phyloP scores from a whole-genome alignment of 441 rosid species.

The Euphorbia schlechtendalii region DNA sequence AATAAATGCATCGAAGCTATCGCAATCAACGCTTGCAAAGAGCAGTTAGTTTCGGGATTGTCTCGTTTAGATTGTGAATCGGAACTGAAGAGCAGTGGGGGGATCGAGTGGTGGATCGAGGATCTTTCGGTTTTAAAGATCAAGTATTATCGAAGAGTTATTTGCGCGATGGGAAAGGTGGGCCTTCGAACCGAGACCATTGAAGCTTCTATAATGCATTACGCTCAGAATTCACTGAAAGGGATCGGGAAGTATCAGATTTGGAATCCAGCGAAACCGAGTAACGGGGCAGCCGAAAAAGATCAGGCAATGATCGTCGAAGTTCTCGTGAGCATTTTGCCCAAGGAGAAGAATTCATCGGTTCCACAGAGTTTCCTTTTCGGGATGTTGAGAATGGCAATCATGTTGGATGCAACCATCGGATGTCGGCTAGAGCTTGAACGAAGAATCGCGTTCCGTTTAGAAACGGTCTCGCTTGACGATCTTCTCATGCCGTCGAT shows the following conservation, averaged over 20 bases:
- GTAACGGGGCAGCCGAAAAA: slow-evolving; percentile 22
- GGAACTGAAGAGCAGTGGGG: slow-evolving; percentile 38
- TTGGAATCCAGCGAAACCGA: slow-evolving; percentile 42
- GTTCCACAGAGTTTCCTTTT: slow-evolving; percentile 59
- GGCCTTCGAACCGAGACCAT: slow-evolving; percentile 58
- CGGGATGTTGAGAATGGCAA: slow-evolving; percentile 67
- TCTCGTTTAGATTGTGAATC: slow-evolving; percentile 47
- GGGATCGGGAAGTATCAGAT: slow-evolving; percentile 44
- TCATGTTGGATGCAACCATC: slow-evolving; percentile 39
- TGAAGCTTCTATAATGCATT: slow-evolving; percentile 60
- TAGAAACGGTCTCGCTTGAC: slow-evolving; percentile 62
- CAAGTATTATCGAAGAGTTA: slow-evolving; percentile 49
- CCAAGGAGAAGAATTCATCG: slow-evolving; percentile 38
- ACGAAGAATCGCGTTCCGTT: slow-evolving; percentile 46
- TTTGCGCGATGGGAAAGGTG: slow-evolving; percentile 46
- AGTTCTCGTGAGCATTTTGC: slow-evolving; percentile 57
- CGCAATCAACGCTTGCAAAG: slow-evolving; percentile 64
- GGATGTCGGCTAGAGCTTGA: slow-evolving; percentile 70
- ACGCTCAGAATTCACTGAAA: slow-evolving; percentile 58
- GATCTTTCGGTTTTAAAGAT: slow-evolving; percentile 58
- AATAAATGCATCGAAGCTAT: slow-evolving; percentile 62
- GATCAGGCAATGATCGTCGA: slow-evolving; percentile 57
- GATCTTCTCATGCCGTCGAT: slow-evolving; percentile 82
- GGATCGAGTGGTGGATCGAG: slow-evolving; percentile 75
- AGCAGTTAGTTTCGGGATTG: slow-evolving; percentile 63